These are phyloP conservation scores for Candida sphagnicola DNA, from an alignment of 805 yeast genomes.

Conservation along the genomic window DNA sequence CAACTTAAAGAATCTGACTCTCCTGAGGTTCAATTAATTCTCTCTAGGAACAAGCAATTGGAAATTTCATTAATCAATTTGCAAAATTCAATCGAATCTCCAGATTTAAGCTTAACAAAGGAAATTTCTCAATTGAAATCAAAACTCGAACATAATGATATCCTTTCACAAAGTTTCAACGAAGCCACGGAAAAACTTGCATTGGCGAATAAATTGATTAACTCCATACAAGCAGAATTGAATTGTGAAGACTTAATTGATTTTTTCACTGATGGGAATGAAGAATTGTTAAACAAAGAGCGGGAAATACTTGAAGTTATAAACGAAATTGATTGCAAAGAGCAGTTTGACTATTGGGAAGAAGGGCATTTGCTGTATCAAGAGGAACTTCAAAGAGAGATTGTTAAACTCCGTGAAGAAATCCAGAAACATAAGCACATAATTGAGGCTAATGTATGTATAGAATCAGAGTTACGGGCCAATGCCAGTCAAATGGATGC, in stretches of 20 bases:
- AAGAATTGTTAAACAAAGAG: slow-evolving; percentile 27
- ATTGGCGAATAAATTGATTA: slow-evolving; percentile 20
- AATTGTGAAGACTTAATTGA: slow-evolving; percentile 33
- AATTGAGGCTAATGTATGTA: too few relatives aligned
- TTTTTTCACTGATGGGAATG: slow-evolving; percentile 32
- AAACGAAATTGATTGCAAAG: too few relatives aligned
- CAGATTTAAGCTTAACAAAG: slow-evolving; percentile 18
- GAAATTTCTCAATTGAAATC: slow-evolving; percentile 14
- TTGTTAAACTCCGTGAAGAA: too few relatives aligned
- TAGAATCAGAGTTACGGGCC: too few relatives aligned
- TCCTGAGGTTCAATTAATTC: slow-evolving; percentile 13
- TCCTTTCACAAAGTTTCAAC: too few relatives aligned
- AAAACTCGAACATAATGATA: slow-evolving; percentile 8
- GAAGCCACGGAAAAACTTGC: slow-evolving; percentile 25
- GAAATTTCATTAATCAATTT: slow-evolving; percentile 40
- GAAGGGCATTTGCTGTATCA: too few relatives aligned
- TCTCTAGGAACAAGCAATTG: slow-evolving; percentile 32
- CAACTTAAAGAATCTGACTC: slow-evolving; percentile 12
- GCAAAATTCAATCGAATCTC: slow-evolving; percentile 20
- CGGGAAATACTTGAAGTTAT: too few relatives aligned
- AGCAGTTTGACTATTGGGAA: too few relatives aligned
- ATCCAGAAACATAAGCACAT: neutral
- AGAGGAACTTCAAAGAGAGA: too few relatives aligned
- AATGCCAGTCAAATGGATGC: too few relatives aligned
- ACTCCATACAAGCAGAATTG: slow-evolving; percentile 24